Base-by-base conservation (phyloP, 179 eudicot species). In the Actinidia chinensis region DNA sequence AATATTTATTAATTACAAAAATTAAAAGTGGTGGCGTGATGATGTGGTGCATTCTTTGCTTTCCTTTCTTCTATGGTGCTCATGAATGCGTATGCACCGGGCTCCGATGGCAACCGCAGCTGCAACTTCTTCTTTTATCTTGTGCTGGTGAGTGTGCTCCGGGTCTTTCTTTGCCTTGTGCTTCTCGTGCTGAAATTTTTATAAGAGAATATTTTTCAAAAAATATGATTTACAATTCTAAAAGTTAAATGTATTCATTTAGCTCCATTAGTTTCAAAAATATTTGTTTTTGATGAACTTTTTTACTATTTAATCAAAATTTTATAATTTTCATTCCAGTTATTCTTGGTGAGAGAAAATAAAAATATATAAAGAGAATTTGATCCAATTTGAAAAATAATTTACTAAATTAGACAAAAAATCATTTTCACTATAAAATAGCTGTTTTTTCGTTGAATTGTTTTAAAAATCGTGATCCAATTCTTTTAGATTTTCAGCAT, bases 11-110 rank as follows among this genome's bases (percentile, higher is more conserved):
- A 14, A 52, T 17, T 58, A 5, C 33, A 18, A 68, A 43, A 43
- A 17, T 56, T 73, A 79, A 18, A 48, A 63, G 71, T 71, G 74
- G 56, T 15, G 46, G 46, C 68, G 44, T 56, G 67, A 84, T 70
- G 83, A 61, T 83, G 40, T 64, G 28, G 43, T 22, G 33, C 1
- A 23, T 60, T 25, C 78, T 81, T 79, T 71, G 81, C 74, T 66
- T 84, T n/a, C n/a, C 85, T 75, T 86, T 82, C 80, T 79, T 79
- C 80, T 84, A 61, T 86, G 89, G 42, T 79, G 82, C 87, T 86
- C 87, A 25, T 84, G 89, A 84, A 77, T 0, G 79, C 79, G 13
- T 68, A 86, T 7, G 85, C 89, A 9, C 83, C 85, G 0, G 0
- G 87, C 28, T 28, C 85, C 86, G 9, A 82, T 82, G 3, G 83